Percentiles rank a stretch among this genome's conserved stretches.
Evolutionary conservation across 495 filamentous ascomycete species (phyloP).

Genomic region (Lasiosphaeria hispida): DNA sequence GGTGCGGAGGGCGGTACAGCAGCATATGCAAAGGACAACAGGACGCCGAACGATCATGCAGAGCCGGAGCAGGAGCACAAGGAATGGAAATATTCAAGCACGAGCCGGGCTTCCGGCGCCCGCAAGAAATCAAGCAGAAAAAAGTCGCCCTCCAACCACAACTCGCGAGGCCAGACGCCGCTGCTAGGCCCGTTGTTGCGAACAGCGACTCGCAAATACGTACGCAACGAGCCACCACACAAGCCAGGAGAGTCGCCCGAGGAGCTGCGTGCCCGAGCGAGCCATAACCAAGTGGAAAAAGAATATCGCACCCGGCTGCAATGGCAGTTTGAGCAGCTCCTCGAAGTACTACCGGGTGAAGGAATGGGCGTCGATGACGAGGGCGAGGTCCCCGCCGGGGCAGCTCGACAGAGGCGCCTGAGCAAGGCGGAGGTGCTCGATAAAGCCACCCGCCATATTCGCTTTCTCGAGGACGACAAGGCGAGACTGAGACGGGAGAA

Average conservation of each 20-base stretch:
- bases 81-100: background rate
- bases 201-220: constrained; percentile 16
- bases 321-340: constrained; percentile 17
- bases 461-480: background rate
- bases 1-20: no score
- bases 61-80: background rate
- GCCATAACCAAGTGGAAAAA: constrained; percentile 23
- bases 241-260: constrained; percentile 20
- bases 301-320: constrained; percentile 22
- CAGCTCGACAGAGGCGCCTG: constrained; percentile 3
- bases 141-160: background rate
- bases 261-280: constrained; percentile 14
- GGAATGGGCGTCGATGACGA: background rate
- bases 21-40: no score
- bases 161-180: no score
- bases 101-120: background rate
- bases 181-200: background rate
- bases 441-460: constrained; percentile 13
- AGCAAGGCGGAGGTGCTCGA: constrained; percentile 23
- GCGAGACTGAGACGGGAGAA: background rate
- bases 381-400: background rate
- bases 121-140: background rate
- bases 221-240: background rate
- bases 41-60: no score
- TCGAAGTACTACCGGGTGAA: constrained; percentile 15